Conservation (phyloP, 73 alveolate species). For the Tetrahymena borealis region DNA sequence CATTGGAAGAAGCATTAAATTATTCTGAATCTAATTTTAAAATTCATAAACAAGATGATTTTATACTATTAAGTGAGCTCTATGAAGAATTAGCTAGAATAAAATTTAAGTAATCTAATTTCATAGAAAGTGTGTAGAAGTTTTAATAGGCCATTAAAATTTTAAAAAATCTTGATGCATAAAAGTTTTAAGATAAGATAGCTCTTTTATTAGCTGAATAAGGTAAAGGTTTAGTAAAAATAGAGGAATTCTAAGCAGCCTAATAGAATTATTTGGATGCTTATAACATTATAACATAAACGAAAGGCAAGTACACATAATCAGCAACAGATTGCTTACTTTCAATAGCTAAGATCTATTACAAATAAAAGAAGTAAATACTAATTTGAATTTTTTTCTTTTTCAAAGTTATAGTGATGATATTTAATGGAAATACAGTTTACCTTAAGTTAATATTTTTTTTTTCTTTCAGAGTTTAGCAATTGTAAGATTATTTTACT, state of each 20-base stretch:
- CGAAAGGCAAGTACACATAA: not conserved
- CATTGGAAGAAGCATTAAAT: not conserved
- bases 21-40: not conserved
- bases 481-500: too few relatives aligned
- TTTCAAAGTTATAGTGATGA: not conserved
- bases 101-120: not conserved
- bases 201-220: not conserved
- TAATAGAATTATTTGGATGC: not conserved
- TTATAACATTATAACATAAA: not conserved
- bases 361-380: not conserved
- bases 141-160: not conserved
- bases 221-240: not conserved
- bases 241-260: not conserved
- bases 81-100: not conserved
- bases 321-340: not conserved
- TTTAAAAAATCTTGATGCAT: not conserved
- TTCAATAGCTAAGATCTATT: not conserved
- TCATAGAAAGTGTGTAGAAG: not conserved
- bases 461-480: too few relatives aligned
- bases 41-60: not conserved
- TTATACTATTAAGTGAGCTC: not conserved
- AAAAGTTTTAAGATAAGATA: not conserved
- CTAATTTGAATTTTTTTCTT: not conserved
- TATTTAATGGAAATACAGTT: not conserved
- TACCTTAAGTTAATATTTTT: too few relatives aligned